Conservation (phyloP, 2,329 filamentous ascomycete species). For the Purpureocillium takamizusanense region DNA sequence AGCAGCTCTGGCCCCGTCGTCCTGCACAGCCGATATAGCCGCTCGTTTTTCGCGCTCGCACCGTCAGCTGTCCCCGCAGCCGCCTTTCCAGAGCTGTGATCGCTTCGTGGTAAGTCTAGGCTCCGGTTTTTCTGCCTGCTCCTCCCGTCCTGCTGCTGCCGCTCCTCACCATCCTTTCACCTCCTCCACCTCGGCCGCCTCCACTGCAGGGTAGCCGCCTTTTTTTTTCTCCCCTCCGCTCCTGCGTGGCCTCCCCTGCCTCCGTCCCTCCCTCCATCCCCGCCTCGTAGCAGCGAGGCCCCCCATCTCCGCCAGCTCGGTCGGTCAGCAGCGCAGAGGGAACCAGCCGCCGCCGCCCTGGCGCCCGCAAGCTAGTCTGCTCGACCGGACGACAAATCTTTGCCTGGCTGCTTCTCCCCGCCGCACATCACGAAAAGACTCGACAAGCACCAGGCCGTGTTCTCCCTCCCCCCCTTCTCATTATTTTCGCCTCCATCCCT, state of each 20-base stretch:
- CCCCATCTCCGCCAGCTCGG: background rate
- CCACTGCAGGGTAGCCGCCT: background rate
- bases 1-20: background rate
- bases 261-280: background rate
- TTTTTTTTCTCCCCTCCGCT: slow-evolving; percentile 6
- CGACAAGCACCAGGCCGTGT: background rate
- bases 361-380: background rate
- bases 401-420: slow-evolving; percentile 3
- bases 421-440: background rate
- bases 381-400: background rate
- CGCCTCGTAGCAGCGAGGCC: background rate
- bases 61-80: slow-evolving; percentile 9
- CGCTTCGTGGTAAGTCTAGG: slow-evolving; percentile 27
- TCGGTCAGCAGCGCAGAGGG: too few species aligned
- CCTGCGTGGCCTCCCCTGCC: background rate
- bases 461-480: background rate
- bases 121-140: slow-evolving; percentile 5
- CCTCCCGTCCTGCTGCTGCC: background rate
- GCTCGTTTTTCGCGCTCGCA: slow-evolving; percentile 5
- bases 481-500: background rate
- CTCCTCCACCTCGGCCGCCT: too few species aligned
- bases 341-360: background rate
- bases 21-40: slow-evolving; percentile 1
- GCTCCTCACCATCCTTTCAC: background rate
- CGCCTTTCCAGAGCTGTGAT: slow-evolving; percentile 22